Conservation (phyloP, 192 early-diverging fungal genomes). For the Kickxella alabastrina region DNA sequence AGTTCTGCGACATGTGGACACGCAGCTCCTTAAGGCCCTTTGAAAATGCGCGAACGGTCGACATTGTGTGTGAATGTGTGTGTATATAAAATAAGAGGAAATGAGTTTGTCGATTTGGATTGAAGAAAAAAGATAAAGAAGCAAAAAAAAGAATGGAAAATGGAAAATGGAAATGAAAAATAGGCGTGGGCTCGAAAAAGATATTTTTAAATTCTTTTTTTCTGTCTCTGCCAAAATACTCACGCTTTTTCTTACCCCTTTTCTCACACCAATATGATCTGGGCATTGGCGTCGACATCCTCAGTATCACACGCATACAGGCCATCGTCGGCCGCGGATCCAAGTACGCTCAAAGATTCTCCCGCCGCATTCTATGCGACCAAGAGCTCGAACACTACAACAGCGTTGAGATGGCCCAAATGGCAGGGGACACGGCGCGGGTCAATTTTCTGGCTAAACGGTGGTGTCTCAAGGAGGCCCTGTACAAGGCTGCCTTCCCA, state of each 20-base stretch:
- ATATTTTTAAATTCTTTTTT: not conserved
- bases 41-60: slow-evolving; percentile 47
- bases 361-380: slow-evolving; percentile 58
- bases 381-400: slow-evolving; percentile 17
- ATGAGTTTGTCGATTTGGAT: not conserved
- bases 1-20: slow-evolving; percentile 83
- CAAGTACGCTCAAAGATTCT: slow-evolving; percentile 49
- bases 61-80: slow-evolving; percentile 6
- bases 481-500: slow-evolving; percentile 45
- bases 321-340: slow-evolving; percentile 52
- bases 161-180: not conserved
- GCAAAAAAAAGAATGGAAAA: not conserved
- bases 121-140: not conserved
- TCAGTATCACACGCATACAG: slow-evolving; percentile 63
- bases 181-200: not conserved
- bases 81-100: not conserved
- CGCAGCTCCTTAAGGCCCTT: slow-evolving; percentile 83
- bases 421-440: too few relatives aligned
- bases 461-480: slow-evolving; percentile 47
- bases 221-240: too few relatives aligned
- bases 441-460: slow-evolving; percentile 26
- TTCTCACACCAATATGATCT: slow-evolving; percentile 15
- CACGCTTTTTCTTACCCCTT: too few relatives aligned
- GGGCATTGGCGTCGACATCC: slow-evolving; percentile 76
- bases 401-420: not conserved